Percentiles rank a stretch among this genome's conserved stretches.
phyloP scores from a whole-genome alignment of 2,329 filamentous ascomycete genomes.

The Penicillium sp. region DNA sequence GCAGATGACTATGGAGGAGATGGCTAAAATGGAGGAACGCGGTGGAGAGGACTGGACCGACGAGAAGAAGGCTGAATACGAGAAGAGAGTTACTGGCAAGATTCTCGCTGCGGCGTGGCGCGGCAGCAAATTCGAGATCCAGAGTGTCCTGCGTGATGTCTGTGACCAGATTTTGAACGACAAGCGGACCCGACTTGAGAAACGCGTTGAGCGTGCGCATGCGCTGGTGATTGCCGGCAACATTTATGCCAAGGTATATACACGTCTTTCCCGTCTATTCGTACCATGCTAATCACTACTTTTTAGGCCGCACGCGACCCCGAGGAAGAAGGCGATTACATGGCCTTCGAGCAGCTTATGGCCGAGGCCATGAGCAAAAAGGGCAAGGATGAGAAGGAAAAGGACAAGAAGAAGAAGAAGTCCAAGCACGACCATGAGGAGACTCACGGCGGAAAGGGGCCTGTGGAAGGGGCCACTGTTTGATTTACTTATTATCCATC shows the following conservation, averaged over 20 bases:
- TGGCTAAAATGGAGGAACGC: constrained; percentile 92
- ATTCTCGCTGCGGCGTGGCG: constrained; percentile 96
- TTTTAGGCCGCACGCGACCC: constrained; percentile 77
- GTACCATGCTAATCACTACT: constrained; percentile 11
- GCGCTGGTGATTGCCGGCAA: constrained; percentile 85
- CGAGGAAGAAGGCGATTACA: constrained; percentile 97
- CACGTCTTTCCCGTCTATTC: neutral
- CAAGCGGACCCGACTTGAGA: constrained; percentile 73
- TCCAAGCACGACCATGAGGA: constrained; percentile 34
- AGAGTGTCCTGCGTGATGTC: constrained; percentile 90
- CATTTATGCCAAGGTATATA: constrained; percentile 76
- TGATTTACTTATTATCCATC: constrained; percentile 8
- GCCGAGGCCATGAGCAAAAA: constrained; percentile 96
- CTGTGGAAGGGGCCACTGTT: constrained; percentile 12
- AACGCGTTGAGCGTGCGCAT: constrained; percentile 87
- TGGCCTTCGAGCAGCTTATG: constrained; percentile 97
- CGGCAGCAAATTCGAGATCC: constrained; percentile 96
- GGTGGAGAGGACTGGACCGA: constrained; percentile 98
- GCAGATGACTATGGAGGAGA: constrained; percentile 98
- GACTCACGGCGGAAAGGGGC: constrained; percentile 9
- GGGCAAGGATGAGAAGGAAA: constrained; percentile 73
- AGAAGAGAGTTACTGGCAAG: constrained; percentile 94
- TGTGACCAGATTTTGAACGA: constrained; percentile 83
- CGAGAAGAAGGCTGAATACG: constrained; percentile 92
- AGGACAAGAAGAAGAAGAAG: constrained; percentile 65